These are phyloP conservation scores for Penicillium sp. DNA, from an alignment of 2,329 filamentous ascomycete species.

Conservation along the genomic window DNA sequence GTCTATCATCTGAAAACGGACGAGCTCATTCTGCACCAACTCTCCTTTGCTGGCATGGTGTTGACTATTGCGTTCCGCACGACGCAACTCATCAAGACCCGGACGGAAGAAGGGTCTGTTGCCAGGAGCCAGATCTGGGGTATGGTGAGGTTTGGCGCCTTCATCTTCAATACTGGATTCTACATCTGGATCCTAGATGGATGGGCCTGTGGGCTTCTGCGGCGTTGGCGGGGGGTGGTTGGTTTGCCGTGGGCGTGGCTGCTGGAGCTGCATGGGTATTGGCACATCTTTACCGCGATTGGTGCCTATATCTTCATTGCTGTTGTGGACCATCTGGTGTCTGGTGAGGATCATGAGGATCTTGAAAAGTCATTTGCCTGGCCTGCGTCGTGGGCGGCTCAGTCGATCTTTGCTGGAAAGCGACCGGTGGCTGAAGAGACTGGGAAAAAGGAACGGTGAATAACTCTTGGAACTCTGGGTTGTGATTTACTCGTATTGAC, in stretches of 20 bases:
- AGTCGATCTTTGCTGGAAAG: constrained; percentile 16
- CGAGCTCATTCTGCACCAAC: constrained; percentile 19
- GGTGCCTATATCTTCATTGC: constrained; percentile 25
- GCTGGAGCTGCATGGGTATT: constrained; percentile 33
- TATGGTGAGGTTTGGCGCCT: constrained; percentile 19
- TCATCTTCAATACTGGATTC: constrained; percentile 21
- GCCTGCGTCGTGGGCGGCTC: constrained; percentile 21
- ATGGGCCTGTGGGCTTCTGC: constrained; percentile 22
- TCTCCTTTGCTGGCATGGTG: constrained; percentile 15
- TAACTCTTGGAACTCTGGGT: too few species aligned
- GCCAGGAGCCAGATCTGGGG: constrained; percentile 18
- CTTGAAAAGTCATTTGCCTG: constrained; percentile 16
- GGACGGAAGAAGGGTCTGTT: constrained; percentile 11
- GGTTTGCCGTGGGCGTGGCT: constrained; percentile 27
- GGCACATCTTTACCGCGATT: constrained; percentile 25
- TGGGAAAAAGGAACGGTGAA: not conserved
- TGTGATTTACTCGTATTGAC: too few species aligned
- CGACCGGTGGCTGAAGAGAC: not conserved
- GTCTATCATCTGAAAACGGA: constrained; percentile 18
- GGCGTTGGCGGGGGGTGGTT: constrained; percentile 14
- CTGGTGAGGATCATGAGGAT: constrained; percentile 7
- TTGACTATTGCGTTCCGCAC: constrained; percentile 16
- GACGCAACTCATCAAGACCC: constrained; percentile 11
- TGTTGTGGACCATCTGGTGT: constrained; percentile 21
- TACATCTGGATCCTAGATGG: constrained; percentile 28